Evolutionary conservation across 345 rosid species (phyloP).

Genomic region (Hibiscus syriacus): DNA sequence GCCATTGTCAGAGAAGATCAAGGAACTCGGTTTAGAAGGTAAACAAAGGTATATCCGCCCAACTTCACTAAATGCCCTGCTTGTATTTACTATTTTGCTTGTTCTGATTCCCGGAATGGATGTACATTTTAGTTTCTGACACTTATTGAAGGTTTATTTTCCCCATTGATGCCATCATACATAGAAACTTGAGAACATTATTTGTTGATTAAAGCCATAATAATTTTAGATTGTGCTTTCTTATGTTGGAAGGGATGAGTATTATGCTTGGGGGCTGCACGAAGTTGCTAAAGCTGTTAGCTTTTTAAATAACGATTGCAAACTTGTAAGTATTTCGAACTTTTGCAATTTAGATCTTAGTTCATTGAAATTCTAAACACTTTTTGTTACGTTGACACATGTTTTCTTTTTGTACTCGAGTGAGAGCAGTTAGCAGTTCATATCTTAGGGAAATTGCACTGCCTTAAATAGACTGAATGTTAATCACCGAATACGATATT

Average conservation of each 20-base stretch:
- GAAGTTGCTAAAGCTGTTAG: constrained; percentile 97
- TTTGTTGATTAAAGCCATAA: background rate
- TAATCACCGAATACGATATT: background rate
- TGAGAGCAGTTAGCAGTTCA: background rate
- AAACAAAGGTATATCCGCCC: constrained; percentile 61
- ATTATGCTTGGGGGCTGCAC: constrained; percentile 84
- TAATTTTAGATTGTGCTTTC: background rate
- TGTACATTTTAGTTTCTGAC: background rate
- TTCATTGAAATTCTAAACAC: background rate
- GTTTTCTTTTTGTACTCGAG: background rate
- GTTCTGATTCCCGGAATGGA: background rate
- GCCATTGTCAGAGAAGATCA: constrained; percentile 89
- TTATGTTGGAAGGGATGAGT: constrained; percentile 71
- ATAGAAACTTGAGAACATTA: background rate
- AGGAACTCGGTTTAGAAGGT: constrained; percentile 84
- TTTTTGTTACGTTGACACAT: background rate
- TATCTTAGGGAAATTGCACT: background rate
- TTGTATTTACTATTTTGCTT: background rate
- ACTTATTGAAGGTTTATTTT: background rate
- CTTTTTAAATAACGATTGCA: constrained; percentile 97
- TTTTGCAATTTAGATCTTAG: background rate
- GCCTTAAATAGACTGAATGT: background rate
- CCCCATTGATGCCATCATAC: background rate
- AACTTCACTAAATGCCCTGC: background rate
- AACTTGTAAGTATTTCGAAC: constrained; percentile 58